Percentiles rank a stretch among this genome's conserved stretches.
Evolutionary conservation across 179 eudicot genomes (phyloP).

Genomic region (Amaranthus tricolor): DNA sequence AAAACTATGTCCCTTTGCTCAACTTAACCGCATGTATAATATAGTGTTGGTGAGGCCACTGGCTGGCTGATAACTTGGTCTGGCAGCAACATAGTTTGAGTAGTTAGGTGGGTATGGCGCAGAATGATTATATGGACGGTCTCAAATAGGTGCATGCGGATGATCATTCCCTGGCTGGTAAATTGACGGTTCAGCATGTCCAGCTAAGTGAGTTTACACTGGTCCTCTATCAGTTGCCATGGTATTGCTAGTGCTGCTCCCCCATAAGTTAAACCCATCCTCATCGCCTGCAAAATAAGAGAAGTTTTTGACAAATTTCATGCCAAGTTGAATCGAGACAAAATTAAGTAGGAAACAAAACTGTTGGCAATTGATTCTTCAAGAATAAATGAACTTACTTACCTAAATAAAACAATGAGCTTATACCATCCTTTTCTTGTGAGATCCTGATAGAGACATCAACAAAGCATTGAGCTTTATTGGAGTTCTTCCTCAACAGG

Average conservation of each 20-base stretch:
- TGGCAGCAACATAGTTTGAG: conserved; percentile 26
- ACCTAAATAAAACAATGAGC: conserved; percentile 52
- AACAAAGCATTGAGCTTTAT: conserved; percentile 65
- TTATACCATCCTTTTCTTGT: conserved; percentile 44
- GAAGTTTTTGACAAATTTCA: not conserved
- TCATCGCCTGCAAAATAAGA: conserved; percentile 34
- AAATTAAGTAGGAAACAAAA: no score
- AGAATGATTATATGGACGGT: conserved; percentile 36
- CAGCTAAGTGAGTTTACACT: conserved; percentile 31
- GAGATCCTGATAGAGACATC: conserved; percentile 73
- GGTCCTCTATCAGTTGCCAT: conserved; percentile 28
- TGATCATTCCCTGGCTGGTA: conserved; percentile 26
- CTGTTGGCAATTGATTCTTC: no score
- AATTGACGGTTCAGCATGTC: conserved; percentile 20
- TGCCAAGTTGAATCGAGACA: not conserved
- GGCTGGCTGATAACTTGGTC: conserved; percentile 37
- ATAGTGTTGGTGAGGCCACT: conserved; percentile 24
- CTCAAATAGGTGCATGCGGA: conserved; percentile 18
- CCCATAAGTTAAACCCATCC: conserved; percentile 48
- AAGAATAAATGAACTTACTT: conserved; percentile 6
- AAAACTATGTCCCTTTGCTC: not conserved
- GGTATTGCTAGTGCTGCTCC: conserved; percentile 31
- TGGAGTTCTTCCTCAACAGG: conserved; percentile 60
- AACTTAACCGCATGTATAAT: not conserved
- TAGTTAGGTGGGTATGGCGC: conserved; percentile 36